These are phyloP conservation scores for Haematococcus sp. DNA, from an alignment of 139 green algal species.

Conservation along the genomic window DNA sequence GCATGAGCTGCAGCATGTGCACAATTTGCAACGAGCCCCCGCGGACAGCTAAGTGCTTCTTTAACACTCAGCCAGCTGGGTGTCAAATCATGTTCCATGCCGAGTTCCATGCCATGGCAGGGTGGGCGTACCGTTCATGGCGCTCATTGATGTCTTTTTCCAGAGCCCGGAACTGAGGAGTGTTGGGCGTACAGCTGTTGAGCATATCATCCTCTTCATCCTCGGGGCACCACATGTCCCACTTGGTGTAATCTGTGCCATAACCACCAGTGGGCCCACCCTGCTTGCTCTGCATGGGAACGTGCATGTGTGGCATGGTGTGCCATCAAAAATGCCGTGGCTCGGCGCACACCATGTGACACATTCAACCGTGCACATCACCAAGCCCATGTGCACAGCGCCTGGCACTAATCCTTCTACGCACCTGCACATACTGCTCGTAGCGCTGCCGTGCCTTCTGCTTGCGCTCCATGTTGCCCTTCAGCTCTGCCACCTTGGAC, in stretches of 20 bases:
- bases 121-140: conserved; percentile 45
- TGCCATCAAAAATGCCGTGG: too few species aligned
- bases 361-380: too few species aligned
- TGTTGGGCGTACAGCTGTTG: conserved; percentile 55
- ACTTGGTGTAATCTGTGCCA: conserved; percentile 75
- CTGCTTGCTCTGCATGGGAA: background rate
- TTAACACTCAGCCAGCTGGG: too few species aligned
- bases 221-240: conserved; percentile 78
- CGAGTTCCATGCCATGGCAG: background rate
- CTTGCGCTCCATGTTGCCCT: conserved; percentile 49
- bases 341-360: too few species aligned
- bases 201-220: conserved; percentile 83
- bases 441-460: conserved; percentile 47
- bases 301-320: background rate
- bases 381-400: too few species aligned
- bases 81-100: too few species aligned
- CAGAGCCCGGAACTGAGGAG: conserved; percentile 62
- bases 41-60: too few species aligned
- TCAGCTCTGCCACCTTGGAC: conserved; percentile 57
- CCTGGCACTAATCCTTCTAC: background rate
- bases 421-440: conserved; percentile 35
- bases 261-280: conserved; percentile 6
- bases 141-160: conserved; percentile 80
- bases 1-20: too few species aligned
- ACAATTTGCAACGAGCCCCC: too few species aligned